These are phyloP conservation scores for Gypsophila paniculata DNA, from an alignment of 179 eudicot species.

Conservation along the genomic window DNA sequence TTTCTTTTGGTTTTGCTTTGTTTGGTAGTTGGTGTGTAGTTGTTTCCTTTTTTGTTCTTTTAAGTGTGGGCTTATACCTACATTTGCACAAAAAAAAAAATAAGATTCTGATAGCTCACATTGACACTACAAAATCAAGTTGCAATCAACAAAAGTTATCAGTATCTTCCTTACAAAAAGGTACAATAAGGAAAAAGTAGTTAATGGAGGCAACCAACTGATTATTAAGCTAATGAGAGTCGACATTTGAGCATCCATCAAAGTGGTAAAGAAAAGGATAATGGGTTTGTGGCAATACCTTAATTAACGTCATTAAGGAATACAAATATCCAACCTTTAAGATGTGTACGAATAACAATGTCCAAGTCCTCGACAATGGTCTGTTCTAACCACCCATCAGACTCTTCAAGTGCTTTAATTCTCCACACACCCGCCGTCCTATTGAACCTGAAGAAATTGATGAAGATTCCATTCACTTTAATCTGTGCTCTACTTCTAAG, in stretches of 20 bases:
- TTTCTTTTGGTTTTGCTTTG: too few relatives aligned
- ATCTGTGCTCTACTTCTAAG: slow-evolving; percentile 96
- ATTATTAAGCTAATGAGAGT: slow-evolving; percentile 14
- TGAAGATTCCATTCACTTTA: slow-evolving; percentile 90
- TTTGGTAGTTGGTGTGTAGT: too few relatives aligned
- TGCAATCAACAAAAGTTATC: slow-evolving; percentile 15
- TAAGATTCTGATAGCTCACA: slow-evolving; percentile 52
- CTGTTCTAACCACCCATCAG: slow-evolving; percentile 94
- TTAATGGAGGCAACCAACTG: background rate
- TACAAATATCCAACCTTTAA: slow-evolving; percentile 48
- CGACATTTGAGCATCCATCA: slow-evolving; percentile 10
- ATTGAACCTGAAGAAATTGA: slow-evolving; percentile 90
- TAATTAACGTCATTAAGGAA: slow-evolving; percentile 50
- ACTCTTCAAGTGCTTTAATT: slow-evolving; percentile 84
- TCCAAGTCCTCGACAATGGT: slow-evolving; percentile 99
- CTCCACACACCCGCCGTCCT: slow-evolving; percentile 99
- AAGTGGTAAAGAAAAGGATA: slow-evolving; percentile 16
- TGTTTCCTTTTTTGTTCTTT: too few relatives aligned
- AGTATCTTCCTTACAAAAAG: background rate
- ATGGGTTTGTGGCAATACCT: slow-evolving; percentile 35
- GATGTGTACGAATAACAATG: slow-evolving; percentile 68
- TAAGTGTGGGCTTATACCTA: too few relatives aligned
- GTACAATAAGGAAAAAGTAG: background rate
- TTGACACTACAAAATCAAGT: slow-evolving; percentile 32
- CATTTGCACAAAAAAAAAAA: too few relatives aligned